These are phyloP conservation scores for Clitoria ternatea DNA, from an alignment of 306 rosid genomes.

Conservation along the genomic window DNA sequence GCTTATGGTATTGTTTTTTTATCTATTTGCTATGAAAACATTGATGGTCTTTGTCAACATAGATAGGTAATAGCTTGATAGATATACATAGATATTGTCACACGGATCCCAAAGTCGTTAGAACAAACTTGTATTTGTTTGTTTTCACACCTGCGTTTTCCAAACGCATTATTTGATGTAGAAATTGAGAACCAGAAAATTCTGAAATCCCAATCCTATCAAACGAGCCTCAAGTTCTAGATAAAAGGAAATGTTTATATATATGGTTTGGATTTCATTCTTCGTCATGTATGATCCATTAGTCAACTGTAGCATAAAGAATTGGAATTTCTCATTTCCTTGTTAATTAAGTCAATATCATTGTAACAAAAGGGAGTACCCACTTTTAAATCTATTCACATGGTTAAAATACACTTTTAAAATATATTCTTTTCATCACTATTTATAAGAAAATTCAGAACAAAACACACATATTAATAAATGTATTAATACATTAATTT, in stretches of 20 bases:
- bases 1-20: not conserved
- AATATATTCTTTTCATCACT: too few species aligned
- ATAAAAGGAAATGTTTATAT: not conserved
- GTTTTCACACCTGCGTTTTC: constrained; percentile 1
- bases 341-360: not conserved
- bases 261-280: not conserved
- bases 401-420: not conserved
- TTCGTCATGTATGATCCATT: not conserved
- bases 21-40: not conserved
- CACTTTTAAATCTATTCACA: not conserved
- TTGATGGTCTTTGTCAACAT: constrained; percentile 1
- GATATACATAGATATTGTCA: not conserved
- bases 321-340: not conserved
- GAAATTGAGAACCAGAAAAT: not conserved
- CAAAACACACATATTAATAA: too few species aligned
- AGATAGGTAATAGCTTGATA: not conserved
- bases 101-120: constrained; percentile 2
- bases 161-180: not conserved
- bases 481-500: too few species aligned
- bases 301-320: not conserved
- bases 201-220: not conserved
- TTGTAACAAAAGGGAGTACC: not conserved
- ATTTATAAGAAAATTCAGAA: too few species aligned
- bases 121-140: constrained; percentile 12
- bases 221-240: not conserved